phyloP scores from a whole-genome alignment of 169 alveolate genomes.

The Plasmodium yoelii region DNA sequence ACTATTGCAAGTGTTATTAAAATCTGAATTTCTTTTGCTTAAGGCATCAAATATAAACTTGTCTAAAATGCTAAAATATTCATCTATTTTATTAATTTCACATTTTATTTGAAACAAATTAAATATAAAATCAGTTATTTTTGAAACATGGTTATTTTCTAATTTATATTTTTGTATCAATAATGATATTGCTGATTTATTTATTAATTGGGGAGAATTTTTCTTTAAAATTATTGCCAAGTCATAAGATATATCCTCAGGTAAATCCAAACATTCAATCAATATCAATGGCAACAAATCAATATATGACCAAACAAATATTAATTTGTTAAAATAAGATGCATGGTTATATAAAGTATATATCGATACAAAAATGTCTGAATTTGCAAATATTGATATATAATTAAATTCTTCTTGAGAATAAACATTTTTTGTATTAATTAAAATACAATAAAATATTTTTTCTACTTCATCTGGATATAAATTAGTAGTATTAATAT shows the following conservation, averaged over 20 bases:
- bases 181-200: slow-evolving; percentile 16
- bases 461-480: slow-evolving; percentile 71
- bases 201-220: slow-evolving; percentile 32
- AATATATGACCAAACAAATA: slow-evolving; percentile 67
- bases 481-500: background rate
- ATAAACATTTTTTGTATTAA: slow-evolving; percentile 42
- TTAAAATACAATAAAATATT: slow-evolving; percentile 60
- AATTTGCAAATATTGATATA: slow-evolving; percentile 56
- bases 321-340: slow-evolving; percentile 20
- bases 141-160: slow-evolving; percentile 12
- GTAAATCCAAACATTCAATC: slow-evolving; percentile 62
- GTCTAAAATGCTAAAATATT: slow-evolving; percentile 40
- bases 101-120: slow-evolving; percentile 54
- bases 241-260: slow-evolving; percentile 12
- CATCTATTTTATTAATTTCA: slow-evolving; percentile 64
- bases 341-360: slow-evolving; percentile 29
- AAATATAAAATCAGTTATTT: slow-evolving; percentile 39
- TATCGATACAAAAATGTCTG: slow-evolving; percentile 67
- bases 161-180: slow-evolving; percentile 54
- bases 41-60: slow-evolving; percentile 29
- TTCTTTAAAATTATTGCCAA: slow-evolving; percentile 43
- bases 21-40: slow-evolving; percentile 11
- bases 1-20: background rate
- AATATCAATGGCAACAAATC: slow-evolving; percentile 52
- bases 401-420: slow-evolving; percentile 70